phyloP scores from a whole-genome alignment of 2,329 filamentous ascomycete species.

The Microsporum canis region DNA sequence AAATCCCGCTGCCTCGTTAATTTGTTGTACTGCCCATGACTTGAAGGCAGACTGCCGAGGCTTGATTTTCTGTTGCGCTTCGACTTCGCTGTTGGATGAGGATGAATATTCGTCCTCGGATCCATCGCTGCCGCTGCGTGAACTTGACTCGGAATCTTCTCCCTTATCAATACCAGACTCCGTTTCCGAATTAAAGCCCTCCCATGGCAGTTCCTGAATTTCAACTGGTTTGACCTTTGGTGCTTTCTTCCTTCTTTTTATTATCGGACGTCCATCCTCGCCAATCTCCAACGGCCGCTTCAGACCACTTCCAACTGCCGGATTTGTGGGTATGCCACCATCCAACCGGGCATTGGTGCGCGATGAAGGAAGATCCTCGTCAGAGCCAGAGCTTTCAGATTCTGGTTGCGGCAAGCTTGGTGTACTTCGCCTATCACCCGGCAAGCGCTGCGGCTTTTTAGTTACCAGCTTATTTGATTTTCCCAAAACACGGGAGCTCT shows the following conservation, averaged over 20 bases:
- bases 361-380: conserved; percentile 44
- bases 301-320: conserved; percentile 56
- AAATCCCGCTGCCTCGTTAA: conserved; percentile 71
- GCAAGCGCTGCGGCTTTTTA: neutral
- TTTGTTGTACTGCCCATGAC: conserved; percentile 75
- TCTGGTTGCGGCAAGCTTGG: neutral
- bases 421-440: neutral
- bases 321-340: conserved; percentile 1
- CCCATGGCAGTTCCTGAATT: conserved; percentile 32
- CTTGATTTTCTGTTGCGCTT: conserved; percentile 18
- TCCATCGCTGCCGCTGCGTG: conserved; percentile 22
- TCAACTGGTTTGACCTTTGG: conserved; percentile 23
- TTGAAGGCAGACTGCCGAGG: conserved; percentile 64
- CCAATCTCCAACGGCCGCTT: conserved; percentile 78
- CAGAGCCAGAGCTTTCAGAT: conserved; percentile 21
- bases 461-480: conserved; percentile 53
- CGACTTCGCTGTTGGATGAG: conserved; percentile 15
- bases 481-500: conserved; percentile 67
- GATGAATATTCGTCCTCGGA: conserved; percentile 23
- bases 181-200: conserved; percentile 34
- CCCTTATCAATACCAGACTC: conserved; percentile 22
- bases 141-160: conserved; percentile 14
- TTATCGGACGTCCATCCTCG: conserved; percentile 65
- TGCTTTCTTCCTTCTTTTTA: conserved; percentile 60
- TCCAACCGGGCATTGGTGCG: neutral